These are phyloP conservation scores for Aspergillus sclerotiicarbonarius DNA, from an alignment of 495 filamentous ascomycete species.

Conservation along the genomic window DNA sequence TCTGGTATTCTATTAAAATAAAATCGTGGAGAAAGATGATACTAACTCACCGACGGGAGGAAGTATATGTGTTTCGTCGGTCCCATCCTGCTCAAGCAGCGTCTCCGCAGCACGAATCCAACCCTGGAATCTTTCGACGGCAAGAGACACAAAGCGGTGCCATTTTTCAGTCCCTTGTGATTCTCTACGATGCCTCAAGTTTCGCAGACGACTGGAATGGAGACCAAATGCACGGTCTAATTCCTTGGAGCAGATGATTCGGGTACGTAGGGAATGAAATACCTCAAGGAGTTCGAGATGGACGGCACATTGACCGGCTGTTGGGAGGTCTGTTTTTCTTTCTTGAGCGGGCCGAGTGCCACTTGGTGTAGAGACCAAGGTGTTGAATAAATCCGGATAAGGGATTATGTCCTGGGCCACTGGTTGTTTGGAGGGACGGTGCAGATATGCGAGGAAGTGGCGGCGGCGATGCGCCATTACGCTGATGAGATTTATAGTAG, in stretches of 20 bases:
- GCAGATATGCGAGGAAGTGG: no score
- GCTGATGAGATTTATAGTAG: no score
- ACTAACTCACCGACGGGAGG: constrained; percentile 16
- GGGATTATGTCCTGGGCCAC: not conserved
- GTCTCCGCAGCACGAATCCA: constrained; percentile 17
- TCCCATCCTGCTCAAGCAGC: not conserved
- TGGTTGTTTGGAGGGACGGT: no score
- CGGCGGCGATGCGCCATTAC: no score
- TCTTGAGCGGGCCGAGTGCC: no score
- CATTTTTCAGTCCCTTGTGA: constrained; percentile 12
- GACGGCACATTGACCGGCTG: constrained; percentile 27
- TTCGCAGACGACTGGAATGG: not conserved
- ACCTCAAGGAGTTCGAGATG: constrained; percentile 37
- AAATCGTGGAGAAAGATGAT: not conserved
- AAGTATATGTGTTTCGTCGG: not conserved
- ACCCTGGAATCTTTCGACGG: constrained; percentile 15
- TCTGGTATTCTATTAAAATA: constrained; percentile 12
- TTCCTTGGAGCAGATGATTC: constrained; percentile 4
- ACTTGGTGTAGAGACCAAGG: not conserved
- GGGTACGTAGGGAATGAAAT: constrained; percentile 21
- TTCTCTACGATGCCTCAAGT: not conserved
- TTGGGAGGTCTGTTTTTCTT: no score
- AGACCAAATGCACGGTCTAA: constrained; percentile 8
- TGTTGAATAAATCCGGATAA: not conserved
- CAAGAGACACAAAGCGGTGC: constrained; percentile 19